Conservation (phyloP, 306 rosid species). For the Carpinus viminea region DNA sequence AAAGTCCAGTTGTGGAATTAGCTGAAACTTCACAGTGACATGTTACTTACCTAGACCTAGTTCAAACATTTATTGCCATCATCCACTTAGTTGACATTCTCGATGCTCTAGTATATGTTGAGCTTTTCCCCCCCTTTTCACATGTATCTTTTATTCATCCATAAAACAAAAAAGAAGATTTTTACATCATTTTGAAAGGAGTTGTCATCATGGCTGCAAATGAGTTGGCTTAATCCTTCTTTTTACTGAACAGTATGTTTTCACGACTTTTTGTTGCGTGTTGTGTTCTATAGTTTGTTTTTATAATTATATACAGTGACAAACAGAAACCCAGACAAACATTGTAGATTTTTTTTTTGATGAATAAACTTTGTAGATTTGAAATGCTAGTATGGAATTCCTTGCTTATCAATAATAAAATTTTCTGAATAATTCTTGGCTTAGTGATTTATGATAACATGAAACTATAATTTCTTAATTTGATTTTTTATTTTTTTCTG, state of each 20-base stretch:
- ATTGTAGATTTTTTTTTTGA: background rate
- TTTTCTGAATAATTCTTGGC: background rate
- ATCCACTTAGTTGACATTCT: background rate
- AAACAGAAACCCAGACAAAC: background rate
- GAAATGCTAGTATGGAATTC: background rate
- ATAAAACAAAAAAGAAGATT: background rate
- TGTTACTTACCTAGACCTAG: background rate
- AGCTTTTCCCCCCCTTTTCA: background rate
- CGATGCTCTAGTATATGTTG: background rate
- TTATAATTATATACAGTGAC: background rate
- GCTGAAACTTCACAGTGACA: background rate
- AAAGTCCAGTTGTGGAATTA: background rate
- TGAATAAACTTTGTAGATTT: background rate
- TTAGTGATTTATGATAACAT: background rate
- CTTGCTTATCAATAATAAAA: background rate
- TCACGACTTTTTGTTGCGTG: background rate
- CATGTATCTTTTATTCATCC: background rate
- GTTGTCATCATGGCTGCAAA: background rate
- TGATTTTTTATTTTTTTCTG: background rate
- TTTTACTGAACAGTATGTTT: background rate
- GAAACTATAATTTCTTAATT: background rate
- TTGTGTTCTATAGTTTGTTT: background rate
- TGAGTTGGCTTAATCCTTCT: background rate
- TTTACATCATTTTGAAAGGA: background rate
- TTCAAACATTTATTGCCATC: background rate